A percentile compares a stretch with the other conserved stretches of the same genome.
phyloP scores from a whole-genome alignment of 306 rosid genomes.

The Inga leiocalycina region DNA sequence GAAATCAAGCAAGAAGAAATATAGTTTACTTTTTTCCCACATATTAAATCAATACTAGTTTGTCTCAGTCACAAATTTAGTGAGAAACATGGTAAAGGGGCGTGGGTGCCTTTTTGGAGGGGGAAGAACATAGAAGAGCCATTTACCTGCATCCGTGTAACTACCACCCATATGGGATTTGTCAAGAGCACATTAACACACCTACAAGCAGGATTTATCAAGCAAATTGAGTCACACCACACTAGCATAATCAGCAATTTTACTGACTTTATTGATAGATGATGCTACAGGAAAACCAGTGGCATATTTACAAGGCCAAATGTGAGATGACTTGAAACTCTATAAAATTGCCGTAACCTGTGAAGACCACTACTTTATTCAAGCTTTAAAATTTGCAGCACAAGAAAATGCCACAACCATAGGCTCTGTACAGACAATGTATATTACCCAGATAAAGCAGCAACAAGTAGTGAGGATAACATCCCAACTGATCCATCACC shows the following conservation, averaged over 20 bases:
- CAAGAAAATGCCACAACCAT: constrained; percentile 11
- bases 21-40: too few relatives aligned
- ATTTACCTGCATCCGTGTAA: constrained; percentile 94
- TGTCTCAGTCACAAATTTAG: constrained; percentile 5
- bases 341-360: background rate
- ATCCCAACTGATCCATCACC: constrained; percentile 97
- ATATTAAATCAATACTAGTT: background rate
- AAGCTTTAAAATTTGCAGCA: constrained; percentile 9
- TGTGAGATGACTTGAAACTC: constrained; percentile 19
- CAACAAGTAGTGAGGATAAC: constrained; percentile 86
- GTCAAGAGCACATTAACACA: constrained; percentile 93
- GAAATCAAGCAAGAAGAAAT: too few relatives aligned
- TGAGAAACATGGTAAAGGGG: background rate
- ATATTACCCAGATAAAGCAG: constrained; percentile 91
- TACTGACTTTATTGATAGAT: constrained; percentile 13
- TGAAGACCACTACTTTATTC: background rate
- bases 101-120: background rate
- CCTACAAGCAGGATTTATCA: constrained; percentile 52
- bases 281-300: background rate
- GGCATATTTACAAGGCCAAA: background rate
- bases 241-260: constrained; percentile 7
- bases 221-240: constrained; percentile 26
- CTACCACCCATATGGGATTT: constrained; percentile 94
- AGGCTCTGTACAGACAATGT: constrained; percentile 10
- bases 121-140: constrained; percentile 8